These are phyloP conservation scores for Lodderomyces oxycetoniae DNA, from an alignment of 1,139 yeast genomes.

Conservation along the genomic window DNA sequence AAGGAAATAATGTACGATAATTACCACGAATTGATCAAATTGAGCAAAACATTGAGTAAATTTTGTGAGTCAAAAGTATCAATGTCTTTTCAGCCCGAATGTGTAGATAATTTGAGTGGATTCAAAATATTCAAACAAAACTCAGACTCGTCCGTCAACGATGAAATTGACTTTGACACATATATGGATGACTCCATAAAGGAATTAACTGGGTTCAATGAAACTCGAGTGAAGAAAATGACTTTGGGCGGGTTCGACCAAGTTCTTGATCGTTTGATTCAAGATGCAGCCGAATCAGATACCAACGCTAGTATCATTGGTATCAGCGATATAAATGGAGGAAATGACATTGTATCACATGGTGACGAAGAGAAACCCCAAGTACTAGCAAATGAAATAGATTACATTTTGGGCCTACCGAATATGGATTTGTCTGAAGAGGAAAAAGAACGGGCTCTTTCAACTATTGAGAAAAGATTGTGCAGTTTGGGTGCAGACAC, in stretches of 20 bases:
- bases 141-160: constrained; percentile 3
- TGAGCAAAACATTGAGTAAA: constrained; percentile 34
- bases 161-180: constrained; percentile 14
- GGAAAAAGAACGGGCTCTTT: constrained; percentile 6
- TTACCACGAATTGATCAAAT: constrained; percentile 42
- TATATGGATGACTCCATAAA: constrained; percentile 25
- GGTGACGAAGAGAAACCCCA: no score
- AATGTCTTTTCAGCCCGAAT: constrained; percentile 2
- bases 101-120: constrained; percentile 5
- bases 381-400: constrained; percentile 22
- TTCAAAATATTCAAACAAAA: constrained; percentile 9
- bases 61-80: constrained; percentile 20
- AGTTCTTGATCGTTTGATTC: constrained; percentile 22
- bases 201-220: constrained; percentile 27
- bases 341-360: constrained; percentile 13
- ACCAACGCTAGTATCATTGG: constrained; percentile 24
- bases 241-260: constrained; percentile 24
- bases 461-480: constrained; percentile 7
- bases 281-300: constrained; percentile 15
- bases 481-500: no score
- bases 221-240: constrained; percentile 21
- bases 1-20: constrained; percentile 46
- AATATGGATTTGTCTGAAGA: constrained; percentile 11
- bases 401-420: constrained; percentile 13
- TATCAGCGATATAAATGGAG: constrained; percentile 14